phyloP scores from a whole-genome alignment of 2,329 filamentous ascomycete species.

The Neonectria coccinea region DNA sequence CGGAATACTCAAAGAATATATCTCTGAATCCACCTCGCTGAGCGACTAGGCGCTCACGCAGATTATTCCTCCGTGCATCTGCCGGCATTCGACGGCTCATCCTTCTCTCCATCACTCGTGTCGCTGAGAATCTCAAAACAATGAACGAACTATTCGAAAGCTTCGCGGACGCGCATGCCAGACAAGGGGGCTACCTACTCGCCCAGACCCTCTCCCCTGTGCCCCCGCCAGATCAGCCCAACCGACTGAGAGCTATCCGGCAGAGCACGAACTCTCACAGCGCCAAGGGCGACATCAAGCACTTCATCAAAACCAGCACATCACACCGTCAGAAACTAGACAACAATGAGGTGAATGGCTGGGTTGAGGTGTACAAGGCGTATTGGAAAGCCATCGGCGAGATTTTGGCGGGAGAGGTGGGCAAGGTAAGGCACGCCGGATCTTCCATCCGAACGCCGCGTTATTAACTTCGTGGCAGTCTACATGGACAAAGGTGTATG shows the following conservation, averaged over 20 bases:
- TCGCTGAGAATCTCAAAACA: constrained; percentile 32
- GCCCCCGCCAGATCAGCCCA: constrained; percentile 69
- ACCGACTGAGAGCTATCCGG: constrained; percentile 77
- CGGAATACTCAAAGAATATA: constrained; percentile 12
- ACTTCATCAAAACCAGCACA: constrained; percentile 74
- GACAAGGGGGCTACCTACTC: constrained; percentile 76
- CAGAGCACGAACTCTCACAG: constrained; percentile 75
- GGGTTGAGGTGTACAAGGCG: constrained; percentile 84
- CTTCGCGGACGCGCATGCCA: constrained; percentile 76
- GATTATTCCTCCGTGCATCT: constrained; percentile 6
- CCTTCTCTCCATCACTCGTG: neutral
- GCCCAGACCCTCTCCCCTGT: constrained; percentile 81
- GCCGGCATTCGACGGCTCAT: neutral
- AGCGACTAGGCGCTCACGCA: neutral
- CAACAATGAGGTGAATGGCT: constrained; percentile 79
- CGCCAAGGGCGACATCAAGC: constrained; percentile 76
- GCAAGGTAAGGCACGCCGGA: constrained; percentile 48
- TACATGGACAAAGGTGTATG: constrained; percentile 87
- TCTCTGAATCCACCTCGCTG: constrained; percentile 4
- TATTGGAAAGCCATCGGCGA: constrained; percentile 88
- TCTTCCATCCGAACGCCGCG: neutral
- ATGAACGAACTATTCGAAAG: constrained; percentile 82
- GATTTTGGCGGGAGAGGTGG: constrained; percentile 67
- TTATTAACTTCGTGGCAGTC: constrained; percentile 50
- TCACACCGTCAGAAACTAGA: constrained; percentile 65